Base-by-base conservation (phyloP, 73 alveolate genomes). In the Symbiodinium pilosum region DNA sequence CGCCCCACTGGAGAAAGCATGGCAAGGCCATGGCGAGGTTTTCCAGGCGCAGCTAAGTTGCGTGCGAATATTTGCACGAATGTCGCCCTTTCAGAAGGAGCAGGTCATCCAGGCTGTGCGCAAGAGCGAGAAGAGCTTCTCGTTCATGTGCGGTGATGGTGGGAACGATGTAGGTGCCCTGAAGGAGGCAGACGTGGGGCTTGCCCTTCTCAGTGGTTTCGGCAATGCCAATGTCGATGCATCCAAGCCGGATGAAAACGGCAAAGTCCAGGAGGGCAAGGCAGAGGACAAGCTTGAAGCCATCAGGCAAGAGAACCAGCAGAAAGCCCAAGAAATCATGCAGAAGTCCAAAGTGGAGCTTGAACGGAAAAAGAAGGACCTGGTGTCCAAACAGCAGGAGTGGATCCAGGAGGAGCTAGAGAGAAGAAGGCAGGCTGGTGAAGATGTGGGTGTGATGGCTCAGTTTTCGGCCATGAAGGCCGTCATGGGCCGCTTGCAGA, bases 161-260 rank as follows among this genome's bases (percentile, higher is more conserved):
- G 98, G 92, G 68, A 93, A 93, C 43, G 98, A 93, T 28, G 98
- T 93, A 36, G 98, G 98, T 11, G 98, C 98, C 30, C 93, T 93
- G 47, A 73, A 81, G 69, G 98, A 93, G 98, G 98, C 98, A 3
- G 98, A 93, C 42, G 98, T 93, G 38, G 98, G 98, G 42, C 59
- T 93, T 34, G 98, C 98, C 36, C 44, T 93, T 84, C 71, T 93
- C 47, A 93, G 92, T 43, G 98, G 98, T 86, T 93, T 93, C 34
- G 98, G 98, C 59, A 93, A 75, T 44, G 98, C 98, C 92, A 93
- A 93, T 26, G 98, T 93, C 7, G 98, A 52, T 39, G 98, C 98
- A 39, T 38, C 87, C 32, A 81, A 38, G 51, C 28, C 40, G 83
- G 41, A 41, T 14, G 73, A 69, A 43, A 40, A 91, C 52, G 52